Base-by-base conservation (phyloP, 2,329 filamentous ascomycete genomes). In the Cladosporium austrohemisphaericum region DNA sequence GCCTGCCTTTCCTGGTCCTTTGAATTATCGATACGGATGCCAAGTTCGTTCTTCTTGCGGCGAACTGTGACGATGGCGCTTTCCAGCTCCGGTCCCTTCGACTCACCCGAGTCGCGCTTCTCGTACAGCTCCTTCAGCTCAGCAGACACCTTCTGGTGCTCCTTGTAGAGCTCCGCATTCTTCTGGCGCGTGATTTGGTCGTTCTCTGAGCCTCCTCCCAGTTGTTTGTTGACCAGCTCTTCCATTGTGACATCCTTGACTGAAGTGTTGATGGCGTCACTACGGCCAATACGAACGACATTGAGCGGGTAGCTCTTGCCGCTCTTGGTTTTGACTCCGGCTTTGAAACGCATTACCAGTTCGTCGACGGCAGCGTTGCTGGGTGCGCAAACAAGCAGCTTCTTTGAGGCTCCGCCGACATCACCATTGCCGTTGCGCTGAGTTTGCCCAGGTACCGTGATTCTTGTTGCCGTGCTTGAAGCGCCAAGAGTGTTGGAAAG, bases 301-400 rank as follows among this genome's bases (percentile, higher is more conserved):
- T 88, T 90, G 62, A 97, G 79, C 56, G 87, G 86, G 57, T 87
- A 84, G 10, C 76, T 74, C 22, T 82, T 77, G 1, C 93, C 92
- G 35, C 78, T 80, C 51, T 80, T 76, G 1, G 88, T 91, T 62
- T 84, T 92, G 45, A 98, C 79, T 4, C 93, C 93, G 46, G 81
- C 75, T 69, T 95, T 97, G 62, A 98, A 79, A 71, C 93, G 85
- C 67, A 96, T 83, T 14, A 98, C 93, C 54, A 98, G 68, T 67
- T 98, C 93, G 65, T 98, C 93, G 5, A 98, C 93, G 25, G 93
- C 93, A 5, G 93, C 93, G 68, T 98, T 98, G 76, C 91, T 97
- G 11, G 93, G 93, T n/a, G 93, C 93, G 64, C 93, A 98, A 19
- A 98, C 88, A 20, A 98, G 78, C 20, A 98, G 76, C 68, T 97